These are phyloP conservation scores for Lactuca saligna DNA, from an alignment of 129 eudicot species.

Conservation along the genomic window DNA sequence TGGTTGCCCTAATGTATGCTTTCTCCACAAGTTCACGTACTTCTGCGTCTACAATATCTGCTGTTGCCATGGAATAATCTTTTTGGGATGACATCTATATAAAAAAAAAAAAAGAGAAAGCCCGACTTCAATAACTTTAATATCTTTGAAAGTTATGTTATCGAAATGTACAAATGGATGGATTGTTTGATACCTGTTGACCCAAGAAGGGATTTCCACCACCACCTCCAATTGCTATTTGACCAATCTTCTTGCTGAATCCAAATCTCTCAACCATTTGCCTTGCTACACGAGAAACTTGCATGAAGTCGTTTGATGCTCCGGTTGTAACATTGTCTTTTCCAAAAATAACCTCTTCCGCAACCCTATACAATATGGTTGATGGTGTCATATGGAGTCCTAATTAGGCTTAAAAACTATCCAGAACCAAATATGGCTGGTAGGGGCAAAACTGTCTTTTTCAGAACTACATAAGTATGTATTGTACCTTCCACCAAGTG, in stretches of 20 bases:
- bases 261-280: constrained; percentile 99
- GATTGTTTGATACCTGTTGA: constrained; percentile 54
- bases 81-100: constrained; percentile 88
- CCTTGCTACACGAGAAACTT: constrained; percentile 94
- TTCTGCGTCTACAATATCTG: constrained; percentile 88
- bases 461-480: background rate
- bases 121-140: background rate
- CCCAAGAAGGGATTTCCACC: constrained; percentile 98
- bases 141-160: background rate
- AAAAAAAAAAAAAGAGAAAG: background rate
- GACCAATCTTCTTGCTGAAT: constrained; percentile 95
- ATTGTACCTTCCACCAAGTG: constrained; percentile 90
- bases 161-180: background rate
- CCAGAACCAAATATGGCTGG: too few relatives aligned
- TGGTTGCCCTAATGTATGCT: constrained; percentile 76
- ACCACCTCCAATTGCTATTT: constrained; percentile 85
- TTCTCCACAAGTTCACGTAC: constrained; percentile 86
- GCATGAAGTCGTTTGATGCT: constrained; percentile 96
- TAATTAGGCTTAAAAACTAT: background rate
- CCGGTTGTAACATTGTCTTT: constrained; percentile 88
- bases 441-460: too few relatives aligned
- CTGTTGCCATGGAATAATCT: constrained; percentile 99
- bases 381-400: background rate
- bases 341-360: constrained; percentile 93
- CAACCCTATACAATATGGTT: constrained; percentile 52